These are phyloP conservation scores for Mycothermus thermophilus DNA, from an alignment of 495 filamentous ascomycete genomes.

Conservation along the genomic window DNA sequence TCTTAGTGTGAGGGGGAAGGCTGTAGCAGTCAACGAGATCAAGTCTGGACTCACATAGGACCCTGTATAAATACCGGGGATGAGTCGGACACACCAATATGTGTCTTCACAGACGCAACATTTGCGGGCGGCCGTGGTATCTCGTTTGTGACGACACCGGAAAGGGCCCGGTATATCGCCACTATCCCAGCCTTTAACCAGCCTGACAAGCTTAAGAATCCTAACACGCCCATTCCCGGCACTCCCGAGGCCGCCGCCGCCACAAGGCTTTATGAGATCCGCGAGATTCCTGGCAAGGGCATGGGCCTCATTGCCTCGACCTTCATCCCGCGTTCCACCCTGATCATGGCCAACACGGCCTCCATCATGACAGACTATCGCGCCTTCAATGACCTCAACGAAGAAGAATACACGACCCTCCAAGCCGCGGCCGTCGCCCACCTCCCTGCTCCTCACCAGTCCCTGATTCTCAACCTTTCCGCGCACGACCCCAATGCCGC, in stretches of 20 bases:
- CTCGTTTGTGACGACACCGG: constrained; percentile 18
- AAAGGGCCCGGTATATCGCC: constrained; percentile 13
- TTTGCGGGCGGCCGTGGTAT: constrained; percentile 21
- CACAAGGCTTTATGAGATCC: constrained; percentile 11
- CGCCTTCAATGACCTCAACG: constrained; percentile 16
- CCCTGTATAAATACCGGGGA: constrained; percentile 20
- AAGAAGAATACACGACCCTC: constrained; percentile 12
- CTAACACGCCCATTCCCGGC: constrained; percentile 18
- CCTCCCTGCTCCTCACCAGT: constrained; percentile 14
- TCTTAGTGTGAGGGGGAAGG: constrained; percentile 6
- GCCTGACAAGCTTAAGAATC: constrained; percentile 7
- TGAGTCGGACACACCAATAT: constrained; percentile 9
- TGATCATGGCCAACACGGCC: constrained; percentile 23
- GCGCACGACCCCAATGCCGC: constrained; percentile 10
- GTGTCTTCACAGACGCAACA: constrained; percentile 19
- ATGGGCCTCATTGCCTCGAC: constrained; percentile 19
- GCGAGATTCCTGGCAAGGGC: constrained; percentile 23
- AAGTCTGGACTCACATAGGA: constrained; percentile 15
- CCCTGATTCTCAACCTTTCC: constrained; percentile 17
- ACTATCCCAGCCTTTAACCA: constrained; percentile 13
- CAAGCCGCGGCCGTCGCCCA: constrained; percentile 14
- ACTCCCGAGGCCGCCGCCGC: constrained; percentile 6
- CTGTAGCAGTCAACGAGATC: constrained; percentile 3
- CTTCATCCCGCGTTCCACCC: constrained; percentile 17
- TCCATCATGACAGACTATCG: constrained; percentile 25